These are phyloP conservation scores for Hawksworthiomyces lignivorus DNA, from an alignment of 2,329 filamentous ascomycete species.

Conservation along the genomic window DNA sequence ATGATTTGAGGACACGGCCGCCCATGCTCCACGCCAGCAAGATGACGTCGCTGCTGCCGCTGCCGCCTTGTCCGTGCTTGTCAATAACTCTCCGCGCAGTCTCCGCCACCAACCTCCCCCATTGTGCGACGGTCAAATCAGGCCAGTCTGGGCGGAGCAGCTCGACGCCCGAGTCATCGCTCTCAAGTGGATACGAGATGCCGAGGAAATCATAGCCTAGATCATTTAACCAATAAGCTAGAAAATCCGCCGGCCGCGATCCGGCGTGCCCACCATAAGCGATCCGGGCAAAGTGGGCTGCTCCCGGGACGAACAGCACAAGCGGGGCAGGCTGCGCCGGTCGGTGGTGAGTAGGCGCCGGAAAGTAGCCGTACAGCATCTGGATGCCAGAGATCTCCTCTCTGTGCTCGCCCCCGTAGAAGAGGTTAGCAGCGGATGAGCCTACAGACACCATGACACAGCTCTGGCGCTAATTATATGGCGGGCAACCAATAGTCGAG, in stretches of 20 bases:
- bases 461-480: too few species aligned
- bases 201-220: neutral
- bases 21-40: conserved; percentile 3
- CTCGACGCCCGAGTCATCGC: neutral
- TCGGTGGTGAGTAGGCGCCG: neutral
- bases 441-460: too few species aligned
- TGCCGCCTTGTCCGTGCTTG: too few species aligned
- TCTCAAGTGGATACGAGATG: neutral
- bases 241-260: neutral
- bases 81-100: neutral
- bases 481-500: too few species aligned
- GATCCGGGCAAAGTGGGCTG: neutral
- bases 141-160: neutral
- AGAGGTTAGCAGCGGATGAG: too few species aligned
- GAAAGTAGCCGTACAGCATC: neutral
- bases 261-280: conserved; percentile 1
- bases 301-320: neutral
- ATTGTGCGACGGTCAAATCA: neutral
- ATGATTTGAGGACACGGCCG: neutral
- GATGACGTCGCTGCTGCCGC: neutral
- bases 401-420: neutral
- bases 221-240: neutral
- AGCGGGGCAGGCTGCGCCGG: neutral
- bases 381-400: neutral
- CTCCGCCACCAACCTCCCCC: neutral